Base-by-base conservation (phyloP, 768 basidiomycete genomes). In the Trametes gibbosa region DNA sequence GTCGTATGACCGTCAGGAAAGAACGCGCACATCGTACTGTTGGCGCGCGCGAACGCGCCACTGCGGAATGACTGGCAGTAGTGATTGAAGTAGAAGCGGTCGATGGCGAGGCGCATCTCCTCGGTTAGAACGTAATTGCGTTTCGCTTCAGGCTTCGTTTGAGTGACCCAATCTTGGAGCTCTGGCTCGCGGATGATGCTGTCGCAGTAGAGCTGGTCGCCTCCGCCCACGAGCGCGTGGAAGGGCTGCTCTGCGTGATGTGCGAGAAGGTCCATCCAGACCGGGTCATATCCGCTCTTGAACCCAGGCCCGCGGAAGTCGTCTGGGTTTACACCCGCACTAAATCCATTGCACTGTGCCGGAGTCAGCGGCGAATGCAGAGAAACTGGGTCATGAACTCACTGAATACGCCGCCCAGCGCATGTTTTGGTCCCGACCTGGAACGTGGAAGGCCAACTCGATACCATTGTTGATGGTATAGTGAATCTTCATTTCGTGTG, bases 131-230 rank as follows among this genome's bases (percentile, higher is more conserved):
- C 79, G 62, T 76, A 84, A 1, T 63, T 63, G 59, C 83, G 78
- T 75, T 90, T 93, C 37, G 77, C 77, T 17, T 84, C 76, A 1
- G 80, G 71, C 63, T 86, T 85, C 53, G 80, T 71, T 42, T 79
- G 76, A 13, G 77, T 77, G 10, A 94, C 77, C 95, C 97, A 99
- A 19, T 84, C 86, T 72, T 92, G 89, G 73, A 95, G 70, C 70
- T 95, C 92, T 8, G 91, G 90, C 69, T 98, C 96, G 60, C 89
- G 83, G 58, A 86, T 89, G 52, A 99, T 70, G 35, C 79, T 76
- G 64, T 94, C 92, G 62, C 91, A 92, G 66, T 94, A 97, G 17
- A 97, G 78, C 70, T 96, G 95, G 70, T 96, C 94, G 12, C 95
- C 94, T 19, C 96, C 96, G 17, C 96, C 96, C 6, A 97, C 87